Evolutionary conservation across 441 rosid species (phyloP).

Genomic region (Gossypium davidsonii): DNA sequence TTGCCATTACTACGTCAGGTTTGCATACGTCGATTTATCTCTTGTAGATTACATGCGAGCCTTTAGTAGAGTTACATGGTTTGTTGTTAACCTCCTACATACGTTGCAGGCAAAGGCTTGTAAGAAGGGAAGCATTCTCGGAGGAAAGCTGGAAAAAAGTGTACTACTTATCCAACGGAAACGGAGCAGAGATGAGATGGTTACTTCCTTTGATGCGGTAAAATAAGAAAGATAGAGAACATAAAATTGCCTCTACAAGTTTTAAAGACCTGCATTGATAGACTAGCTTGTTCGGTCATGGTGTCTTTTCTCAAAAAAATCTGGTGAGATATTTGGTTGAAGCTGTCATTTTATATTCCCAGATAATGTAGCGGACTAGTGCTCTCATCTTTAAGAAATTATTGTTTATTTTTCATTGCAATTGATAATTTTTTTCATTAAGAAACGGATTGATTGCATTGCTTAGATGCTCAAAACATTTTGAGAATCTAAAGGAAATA

Average conservation of each 20-base stretch:
- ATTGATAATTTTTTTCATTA: background rate
- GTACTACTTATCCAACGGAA: conserved; percentile 78
- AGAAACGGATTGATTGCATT: background rate
- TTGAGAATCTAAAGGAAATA: background rate
- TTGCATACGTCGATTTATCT: conserved; percentile 3
- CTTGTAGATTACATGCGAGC: background rate
- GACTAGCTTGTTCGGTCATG: background rate
- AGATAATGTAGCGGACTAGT: background rate
- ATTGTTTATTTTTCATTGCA: background rate
- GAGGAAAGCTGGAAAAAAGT: conserved; percentile 81
- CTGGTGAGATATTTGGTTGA: background rate
- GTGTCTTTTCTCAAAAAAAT: background rate
- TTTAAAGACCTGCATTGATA: background rate
- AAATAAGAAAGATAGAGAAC: background rate
- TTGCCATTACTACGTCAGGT: conserved; percentile 91
- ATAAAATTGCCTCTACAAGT: background rate
- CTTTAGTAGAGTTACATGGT: background rate
- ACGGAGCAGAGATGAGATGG: conserved; percentile 86
- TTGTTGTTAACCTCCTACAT: background rate
- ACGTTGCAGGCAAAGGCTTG: conserved; percentile 71
- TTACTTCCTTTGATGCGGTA: conserved; percentile 60
- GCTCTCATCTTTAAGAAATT: background rate
- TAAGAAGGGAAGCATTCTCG: conserved; percentile 61
- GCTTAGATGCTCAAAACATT: background rate
- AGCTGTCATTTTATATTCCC: background rate